Conservation (phyloP, 345 rosid genomes). For the Mercurialis annua region DNA sequence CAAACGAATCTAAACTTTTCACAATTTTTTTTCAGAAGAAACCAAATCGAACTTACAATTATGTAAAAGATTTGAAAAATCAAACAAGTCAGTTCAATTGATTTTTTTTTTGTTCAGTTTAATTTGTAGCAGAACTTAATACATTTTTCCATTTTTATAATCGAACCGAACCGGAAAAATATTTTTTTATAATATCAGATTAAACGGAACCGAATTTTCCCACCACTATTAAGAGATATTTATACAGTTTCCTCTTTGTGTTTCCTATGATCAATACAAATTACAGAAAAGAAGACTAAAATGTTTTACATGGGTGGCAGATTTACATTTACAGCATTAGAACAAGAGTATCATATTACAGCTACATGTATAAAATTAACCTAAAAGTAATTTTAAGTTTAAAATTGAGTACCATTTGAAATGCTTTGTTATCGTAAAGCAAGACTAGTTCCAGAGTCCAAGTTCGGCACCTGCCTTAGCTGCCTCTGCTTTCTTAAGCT, state of each 20-base stretch:
- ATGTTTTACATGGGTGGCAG: background rate
- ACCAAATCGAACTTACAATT: too few relatives aligned
- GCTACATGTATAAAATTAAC: constrained; percentile 6
- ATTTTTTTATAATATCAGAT: too few relatives aligned
- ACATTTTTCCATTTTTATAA: too few relatives aligned
- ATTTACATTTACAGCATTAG: constrained; percentile 9
- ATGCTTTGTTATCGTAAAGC: constrained; percentile 14
- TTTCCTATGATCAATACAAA: background rate
- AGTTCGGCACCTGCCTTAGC: constrained; percentile 30
- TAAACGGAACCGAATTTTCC: too few relatives aligned
- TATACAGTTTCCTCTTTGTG: constrained; percentile 5
- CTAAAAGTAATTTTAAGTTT: constrained; percentile 3
- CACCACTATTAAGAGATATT: background rate
- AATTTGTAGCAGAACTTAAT: too few relatives aligned
- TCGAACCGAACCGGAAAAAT: too few relatives aligned
- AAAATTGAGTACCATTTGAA: constrained; percentile 2
- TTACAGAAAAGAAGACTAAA: background rate
- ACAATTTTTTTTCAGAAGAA: too few relatives aligned
- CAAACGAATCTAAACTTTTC: too few relatives aligned
- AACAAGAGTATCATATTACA: background rate
- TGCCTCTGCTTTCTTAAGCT: constrained; percentile 48
- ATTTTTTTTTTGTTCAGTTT: too few relatives aligned
- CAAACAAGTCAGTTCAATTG: too few relatives aligned
- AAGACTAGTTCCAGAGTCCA: constrained; percentile 23
- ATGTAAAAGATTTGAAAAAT: too few relatives aligned